Evolutionary conservation across 148 eudicot genomes (phyloP).

Genomic region (Diospyros lotus): DNA sequence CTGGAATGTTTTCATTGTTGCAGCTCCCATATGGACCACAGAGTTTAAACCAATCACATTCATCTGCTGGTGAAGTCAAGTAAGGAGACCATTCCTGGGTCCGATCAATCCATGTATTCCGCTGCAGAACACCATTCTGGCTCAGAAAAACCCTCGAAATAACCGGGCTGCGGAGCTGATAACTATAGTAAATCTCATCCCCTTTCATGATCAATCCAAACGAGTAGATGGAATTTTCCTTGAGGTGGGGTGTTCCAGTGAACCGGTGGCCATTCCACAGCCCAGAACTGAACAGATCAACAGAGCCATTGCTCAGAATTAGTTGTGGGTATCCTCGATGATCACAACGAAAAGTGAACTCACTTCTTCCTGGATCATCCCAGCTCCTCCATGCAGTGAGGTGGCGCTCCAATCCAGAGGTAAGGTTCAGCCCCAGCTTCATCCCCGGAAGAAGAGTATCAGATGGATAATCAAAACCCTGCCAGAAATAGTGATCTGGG

Average conservation of each 20-base stretch:
- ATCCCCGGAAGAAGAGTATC: not conserved
- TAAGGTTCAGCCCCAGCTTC: not conserved
- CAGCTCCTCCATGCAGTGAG: not conserved
- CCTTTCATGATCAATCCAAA: not conserved
- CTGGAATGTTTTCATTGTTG: not conserved
- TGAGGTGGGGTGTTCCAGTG: not conserved
- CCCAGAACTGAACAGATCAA: not conserved
- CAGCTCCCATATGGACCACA: not conserved
- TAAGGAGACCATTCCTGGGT: not conserved
- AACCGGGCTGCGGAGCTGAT: not conserved
- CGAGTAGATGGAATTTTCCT: not conserved
- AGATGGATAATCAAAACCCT: not conserved
- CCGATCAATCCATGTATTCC: not conserved
- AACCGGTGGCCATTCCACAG: not conserved
- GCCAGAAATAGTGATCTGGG: not conserved
- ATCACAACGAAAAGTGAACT: not conserved
- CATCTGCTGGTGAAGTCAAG: not conserved
- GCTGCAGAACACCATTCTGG: not conserved
- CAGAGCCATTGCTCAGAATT: not conserved
- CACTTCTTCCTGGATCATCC: not conserved
- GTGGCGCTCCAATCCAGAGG: not conserved
- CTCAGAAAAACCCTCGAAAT: not conserved
- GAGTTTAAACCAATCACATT: not conserved
- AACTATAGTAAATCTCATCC: not conserved
- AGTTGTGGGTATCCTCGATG: not conserved